Base-by-base conservation (phyloP, 805 yeast species). In the Kazachstania taianensis region DNA sequence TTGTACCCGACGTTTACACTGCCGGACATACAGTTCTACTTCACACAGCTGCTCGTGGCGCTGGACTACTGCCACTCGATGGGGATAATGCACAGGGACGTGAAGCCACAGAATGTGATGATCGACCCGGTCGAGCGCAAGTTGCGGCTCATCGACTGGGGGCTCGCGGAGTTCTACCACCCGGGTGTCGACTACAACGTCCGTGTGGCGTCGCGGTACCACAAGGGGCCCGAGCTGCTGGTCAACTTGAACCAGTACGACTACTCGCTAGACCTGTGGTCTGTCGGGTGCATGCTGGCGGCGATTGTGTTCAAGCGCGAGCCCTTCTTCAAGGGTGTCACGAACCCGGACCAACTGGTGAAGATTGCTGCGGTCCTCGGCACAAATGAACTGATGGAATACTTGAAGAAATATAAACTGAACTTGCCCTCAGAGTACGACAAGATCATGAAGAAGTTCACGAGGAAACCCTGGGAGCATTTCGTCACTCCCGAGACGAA, bases 11-110 rank as follows among this genome's bases (percentile, higher is more conserved):
- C 78, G 36, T 79, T 87, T 50, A 67, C 75, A 15, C 76, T 78
- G 48, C 60, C 63, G 35, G 96, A 87, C 55, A 79, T 86, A 45
- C 73, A 84, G 46, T 84, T 61, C 62, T 87, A 87, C 61, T 83
- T 87, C 73, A 76, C 69, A 45, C 92, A 86, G 61, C 66, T 87
- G 45, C 68, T 87, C 49, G 70, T 67, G 39, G 96, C 96, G 0
- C 68, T 87, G 44, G 94, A 87, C 62, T 86, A 72, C 59, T 79
- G 84, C 37, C 96, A 87, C 63, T 81, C 94, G 5, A 81, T 81
- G 79, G 96, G 96, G 25, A 84, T 87, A 45, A 85, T 85, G 80
- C 96, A 85, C 60, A 69, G 96, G 55, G 96, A 85, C 60, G 95
- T 85, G 34, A 85, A 85, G 56, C 95, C 95, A 8, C 95, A 85